Evolutionary conservation across 345 rosid genomes (phyloP), one percentile per base, ranked within the genome.

Genomic region (Camelina hispida): DNA sequence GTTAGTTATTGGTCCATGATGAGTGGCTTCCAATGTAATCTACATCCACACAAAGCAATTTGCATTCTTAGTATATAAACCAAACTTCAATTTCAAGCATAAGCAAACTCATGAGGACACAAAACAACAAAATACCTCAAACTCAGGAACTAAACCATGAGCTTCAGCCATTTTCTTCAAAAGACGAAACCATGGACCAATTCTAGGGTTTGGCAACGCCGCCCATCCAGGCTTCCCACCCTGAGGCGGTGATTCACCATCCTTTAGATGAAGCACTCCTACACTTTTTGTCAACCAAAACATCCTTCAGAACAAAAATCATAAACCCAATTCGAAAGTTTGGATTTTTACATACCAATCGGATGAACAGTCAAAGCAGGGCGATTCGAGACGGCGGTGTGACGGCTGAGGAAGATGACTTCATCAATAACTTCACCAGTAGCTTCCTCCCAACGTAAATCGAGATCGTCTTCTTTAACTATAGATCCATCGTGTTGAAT

Each of bases 151-250:
- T 75, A 91, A 82, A 81, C 84, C 72, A 72, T 78, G 93, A 79
- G 93, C 84, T 6, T 77, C 74, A 2, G 97, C 97, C 64, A 91
- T 44, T 51, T 80, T 84, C 81, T 85, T 90, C 79, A 94, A 75
- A 57, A 82, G 85, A 70, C 97, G 85, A 40, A 94, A 78, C 98
- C 97, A 94, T 1, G 97, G 95, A 8, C 97, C 97, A 5, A 94
- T 86, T 75, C 92, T 87, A 17, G 98, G 97, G 79, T 78, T 78
- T 0, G 97, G 89, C 4, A 87, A 93, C 6, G 95, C 92, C 4
- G 96, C 98, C 98, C 98, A 94, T 14, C 96, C 97, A 0, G 93
- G 93, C 78, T 73, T 86, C 53, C 98, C 98, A 40, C 96, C 98
- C 8, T 91, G 97, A 2, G 91, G 92, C n/a, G 87, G 87, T 32